Evolutionary conservation across 192 early-diverging fungal species (phyloP).

Genomic region (Kickxella alabastrina): DNA sequence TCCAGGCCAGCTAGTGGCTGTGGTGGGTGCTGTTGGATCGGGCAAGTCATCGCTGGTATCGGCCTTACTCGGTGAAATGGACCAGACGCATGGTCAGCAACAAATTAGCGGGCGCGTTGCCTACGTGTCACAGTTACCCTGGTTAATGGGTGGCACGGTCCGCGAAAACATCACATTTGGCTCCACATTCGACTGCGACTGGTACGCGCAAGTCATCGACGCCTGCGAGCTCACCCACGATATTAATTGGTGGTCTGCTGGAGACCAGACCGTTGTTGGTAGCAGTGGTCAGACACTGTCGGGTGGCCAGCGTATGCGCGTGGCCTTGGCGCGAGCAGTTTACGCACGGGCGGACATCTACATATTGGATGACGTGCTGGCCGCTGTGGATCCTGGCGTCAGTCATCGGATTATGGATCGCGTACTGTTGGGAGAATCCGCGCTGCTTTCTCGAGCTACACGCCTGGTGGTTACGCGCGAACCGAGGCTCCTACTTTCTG

Average conservation of each 20-base stretch:
- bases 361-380: slow-evolving; percentile 66
- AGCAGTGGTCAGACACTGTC: slow-evolving; percentile 55
- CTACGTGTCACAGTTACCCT: slow-evolving; percentile 36
- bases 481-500: slow-evolving; percentile 39
- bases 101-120: neutral
- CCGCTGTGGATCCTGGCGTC: slow-evolving; percentile 62
- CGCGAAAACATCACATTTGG: slow-evolving; percentile 51
- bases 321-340: slow-evolving; percentile 65
- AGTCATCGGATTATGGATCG: slow-evolving; percentile 51
- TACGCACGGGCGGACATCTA: slow-evolving; percentile 69
- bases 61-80: slow-evolving; percentile 76
- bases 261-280: slow-evolving; percentile 57
- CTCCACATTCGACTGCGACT: slow-evolving; percentile 11
- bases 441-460: slow-evolving; percentile 42
- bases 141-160: slow-evolving; percentile 43
- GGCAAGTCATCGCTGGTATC: slow-evolving; percentile 66
- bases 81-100: neutral
- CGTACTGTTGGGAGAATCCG: slow-evolving; percentile 60
- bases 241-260: slow-evolving; percentile 8
- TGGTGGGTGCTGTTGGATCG: slow-evolving; percentile 82
- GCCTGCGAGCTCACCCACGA: slow-evolving; percentile 33
- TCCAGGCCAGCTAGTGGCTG: slow-evolving; percentile 59
- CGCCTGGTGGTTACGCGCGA: slow-evolving; percentile 55
- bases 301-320: slow-evolving; percentile 64
- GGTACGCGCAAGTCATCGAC: slow-evolving; percentile 17